A percentile compares a stretch with the other conserved stretches of the same genome.
Conservation (phyloP, 2,329 filamentous ascomycete genomes). For the Alternaria longipes region DNA sequence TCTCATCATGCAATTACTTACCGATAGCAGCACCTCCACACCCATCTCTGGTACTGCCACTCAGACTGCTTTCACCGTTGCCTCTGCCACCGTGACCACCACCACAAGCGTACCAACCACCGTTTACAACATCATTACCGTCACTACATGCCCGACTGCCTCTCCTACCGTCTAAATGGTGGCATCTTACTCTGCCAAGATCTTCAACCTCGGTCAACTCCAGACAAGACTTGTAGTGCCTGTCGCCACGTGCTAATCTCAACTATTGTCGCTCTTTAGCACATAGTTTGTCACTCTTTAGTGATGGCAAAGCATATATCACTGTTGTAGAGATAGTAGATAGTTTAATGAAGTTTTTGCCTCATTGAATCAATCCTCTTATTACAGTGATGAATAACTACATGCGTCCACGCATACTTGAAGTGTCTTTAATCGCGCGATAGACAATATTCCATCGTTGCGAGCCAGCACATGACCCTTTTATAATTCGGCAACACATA, state of each 20-base stretch:
- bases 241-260: background rate
- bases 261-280: constrained; percentile 11
- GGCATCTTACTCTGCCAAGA: background rate
- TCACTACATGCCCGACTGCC: background rate
- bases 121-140: background rate
- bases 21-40: constrained; percentile 6
- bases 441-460: background rate
- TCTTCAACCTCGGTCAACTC: background rate
- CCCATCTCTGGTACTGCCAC: constrained; percentile 3
- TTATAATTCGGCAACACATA: background rate
- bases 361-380: background rate
- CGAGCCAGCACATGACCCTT: background rate
- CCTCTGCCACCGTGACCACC: background rate
- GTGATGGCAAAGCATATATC: background rate
- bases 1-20: background rate
- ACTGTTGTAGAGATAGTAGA: constrained; percentile 4
- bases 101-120: background rate
- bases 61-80: background rate
- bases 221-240: background rate
- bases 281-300: background rate
- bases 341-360: background rate
- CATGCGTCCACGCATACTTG: background rate
- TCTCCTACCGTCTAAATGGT: background rate
- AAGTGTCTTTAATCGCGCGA: background rate
- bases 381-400: background rate